Evolutionary conservation across 108 stramenopile species (phyloP), one percentile per base, ranked within the genome.

Genomic region (Nitzschia putrida): DNA sequence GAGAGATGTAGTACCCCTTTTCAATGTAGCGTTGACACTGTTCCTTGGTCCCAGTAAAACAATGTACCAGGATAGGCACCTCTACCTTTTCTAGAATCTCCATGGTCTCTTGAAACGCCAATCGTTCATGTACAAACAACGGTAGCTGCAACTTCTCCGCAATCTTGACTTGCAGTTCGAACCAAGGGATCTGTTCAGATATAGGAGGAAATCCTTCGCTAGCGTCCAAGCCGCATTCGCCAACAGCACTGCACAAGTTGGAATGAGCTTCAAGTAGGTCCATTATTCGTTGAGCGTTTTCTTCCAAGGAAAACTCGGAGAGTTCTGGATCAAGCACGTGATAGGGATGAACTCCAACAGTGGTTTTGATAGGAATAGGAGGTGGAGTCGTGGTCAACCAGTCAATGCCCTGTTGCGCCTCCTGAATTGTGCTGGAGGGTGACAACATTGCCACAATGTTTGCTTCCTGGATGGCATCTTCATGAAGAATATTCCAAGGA

Each of bases 301-400:
- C 13, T 0, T 54, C 64, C 53, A 76, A 11, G 20, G 66, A 55
- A 11, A 49, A 53, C 34, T 56, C 59, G 61, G 24, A 18, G 29
- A 61, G 43, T 39, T 60, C 73, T 10, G 72, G 76, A 39, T 83
- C 85, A 18, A 67, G 65, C 20, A 84, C 74, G 74, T 86, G 85
- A 59, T 92, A 92, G 0, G 91, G 91, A 79, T 92, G 91, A 9
- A 92, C 85, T 9, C 91, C 91, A 1, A 87, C 87, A 1, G 87
- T 86, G 55, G 77, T 67, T 69, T 65, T 63, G 8, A 76, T 64
- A 16, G 52, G 44, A 22, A 76, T 23, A 2, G 75, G 75, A 29
- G 75, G 75, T 61, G 68, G 68, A 8, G 43, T 21, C 0, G 21
- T 21, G 21, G 44, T 23, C 50, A 76, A 9, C 6, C 47, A 40